Base-by-base conservation (phyloP, 2,329 filamentous ascomycete species). In the Talaromyces verruculosus region DNA sequence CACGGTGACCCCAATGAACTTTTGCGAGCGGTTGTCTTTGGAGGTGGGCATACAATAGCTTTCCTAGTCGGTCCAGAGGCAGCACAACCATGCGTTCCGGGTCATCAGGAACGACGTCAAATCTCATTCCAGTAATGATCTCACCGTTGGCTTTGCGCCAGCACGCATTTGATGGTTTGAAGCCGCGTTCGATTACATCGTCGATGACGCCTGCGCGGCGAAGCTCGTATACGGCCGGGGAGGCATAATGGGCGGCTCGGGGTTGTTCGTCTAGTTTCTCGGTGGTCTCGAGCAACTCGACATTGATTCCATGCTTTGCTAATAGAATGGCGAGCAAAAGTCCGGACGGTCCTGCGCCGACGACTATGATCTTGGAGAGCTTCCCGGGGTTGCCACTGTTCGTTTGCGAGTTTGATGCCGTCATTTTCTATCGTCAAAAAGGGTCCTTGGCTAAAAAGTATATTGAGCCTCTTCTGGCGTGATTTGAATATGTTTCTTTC, bases 171-270 rank as follows among this genome's bases (percentile, higher is more conserved):
- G 73, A 72, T 25, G 81, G 78, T 19, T 77, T 71, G 63, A 84
- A 77, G 30, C 83, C 81, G 19, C 76, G 73, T 8, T 73, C 71
- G 25, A 78, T 77, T 15, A 84, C 76, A 70, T 84, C 80, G n/a
- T 83, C 81, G 19, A 89, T 76, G 11, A 89, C 82, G 0, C 87
- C 87, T 0, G 87, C 87, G n/a, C 84, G 82, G 47, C 79, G 72
- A 59, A 90, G 81, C 66, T 87, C 86, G 45, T 83, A 84, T 51
- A 87, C 82, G 1, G 86, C 86, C 0, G 86, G 81, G 0, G 84
- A 80, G 3, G 84, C 85, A 72, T 88, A 89, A 74, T 88, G 85
- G 2, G 87, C 85, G 15, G 87, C 87, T 33, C 87, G 85, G 0
- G 87, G 87, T 65, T 86, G 85, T 65, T 83, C 79, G 76, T 88